phyloP scores from a whole-genome alignment of 2,329 filamentous ascomycete genomes.

The Aureobasidium sp. region DNA sequence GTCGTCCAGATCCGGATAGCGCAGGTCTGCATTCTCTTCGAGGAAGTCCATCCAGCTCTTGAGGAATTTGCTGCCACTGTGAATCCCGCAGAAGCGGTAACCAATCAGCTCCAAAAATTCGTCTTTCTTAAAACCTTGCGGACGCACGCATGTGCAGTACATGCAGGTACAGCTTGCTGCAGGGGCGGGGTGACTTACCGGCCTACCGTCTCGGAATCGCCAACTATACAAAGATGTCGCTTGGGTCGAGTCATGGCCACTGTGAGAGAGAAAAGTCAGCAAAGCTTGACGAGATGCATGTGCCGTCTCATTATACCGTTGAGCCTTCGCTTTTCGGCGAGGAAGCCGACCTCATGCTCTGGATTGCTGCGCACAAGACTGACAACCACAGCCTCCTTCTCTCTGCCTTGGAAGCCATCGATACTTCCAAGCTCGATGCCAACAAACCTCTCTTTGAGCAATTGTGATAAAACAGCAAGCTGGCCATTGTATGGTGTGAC shows the following conservation, averaged over 20 bases:
- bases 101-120: not conserved
- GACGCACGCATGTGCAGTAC: slow-evolving; percentile 7
- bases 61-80: slow-evolving; percentile 75
- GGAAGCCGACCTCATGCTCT: slow-evolving; percentile 81
- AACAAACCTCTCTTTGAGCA: slow-evolving; percentile 72
- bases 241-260: slow-evolving; percentile 96
- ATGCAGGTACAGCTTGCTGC: slow-evolving; percentile 16
- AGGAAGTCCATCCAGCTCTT: slow-evolving; percentile 87
- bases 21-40: slow-evolving; percentile 80
- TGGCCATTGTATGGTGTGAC: slow-evolving; percentile 96
- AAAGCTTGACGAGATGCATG: not conserved
- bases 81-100: slow-evolving; percentile 10
- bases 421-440: slow-evolving; percentile 93
- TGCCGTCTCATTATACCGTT: slow-evolving; percentile 63
- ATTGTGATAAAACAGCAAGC: slow-evolving; percentile 65
- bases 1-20: slow-evolving; percentile 67
- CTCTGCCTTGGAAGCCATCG: slow-evolving; percentile 85
- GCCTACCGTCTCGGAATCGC: slow-evolving; percentile 88
- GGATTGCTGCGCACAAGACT: slow-evolving; percentile 89
- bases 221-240: slow-evolving; percentile 82
- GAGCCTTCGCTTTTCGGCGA: slow-evolving; percentile 82
- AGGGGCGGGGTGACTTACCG: slow-evolving; percentile 52
- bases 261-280: slow-evolving; percentile 32
- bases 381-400: slow-evolving; percentile 92
- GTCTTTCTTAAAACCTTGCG: not conserved